Conservation (phyloP, 768 basidiomycete genomes). For the Fistulinella prunicolor region DNA sequence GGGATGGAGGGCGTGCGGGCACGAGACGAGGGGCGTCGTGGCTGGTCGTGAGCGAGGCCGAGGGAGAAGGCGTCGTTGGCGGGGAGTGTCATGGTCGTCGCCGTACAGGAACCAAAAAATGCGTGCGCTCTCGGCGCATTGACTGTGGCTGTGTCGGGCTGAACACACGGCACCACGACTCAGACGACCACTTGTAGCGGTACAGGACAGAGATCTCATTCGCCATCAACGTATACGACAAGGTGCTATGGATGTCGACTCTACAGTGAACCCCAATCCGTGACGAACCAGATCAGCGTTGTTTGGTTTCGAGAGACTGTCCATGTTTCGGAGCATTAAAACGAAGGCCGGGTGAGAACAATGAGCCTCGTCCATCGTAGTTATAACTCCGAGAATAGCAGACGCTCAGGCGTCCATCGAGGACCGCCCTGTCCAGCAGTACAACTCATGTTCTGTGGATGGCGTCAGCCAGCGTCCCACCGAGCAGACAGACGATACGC, state of each 20-base stretch:
- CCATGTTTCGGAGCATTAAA: conserved; percentile 82
- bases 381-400: conserved; percentile 72
- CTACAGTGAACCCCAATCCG: conserved; percentile 32
- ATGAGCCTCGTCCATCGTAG: conserved; percentile 68
- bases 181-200: too few species aligned
- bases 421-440: too few species aligned
- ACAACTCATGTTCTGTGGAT: too few species aligned
- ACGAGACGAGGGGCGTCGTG: too few species aligned
- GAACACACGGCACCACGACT: too few species aligned
- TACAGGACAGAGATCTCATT: too few species aligned
- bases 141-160: conserved; percentile 20
- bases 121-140: neutral
- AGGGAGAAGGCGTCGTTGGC: conserved; percentile 37
- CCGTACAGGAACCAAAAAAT: neutral
- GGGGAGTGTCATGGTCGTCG: conserved; percentile 28
- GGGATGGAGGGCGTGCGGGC: conserved; percentile 25
- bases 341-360: conserved; percentile 64
- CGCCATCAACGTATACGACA: too few species aligned
- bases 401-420: too few species aligned
- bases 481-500: too few species aligned
- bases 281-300: conserved; percentile 36
- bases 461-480: too few species aligned
- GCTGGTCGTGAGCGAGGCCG: conserved; percentile 35
- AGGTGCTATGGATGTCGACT: too few species aligned
- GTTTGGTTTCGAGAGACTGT: conserved; percentile 59